These are phyloP conservation scores for Cercospora sojina DNA, from an alignment of 2,329 filamentous ascomycete species.

Conservation along the genomic window DNA sequence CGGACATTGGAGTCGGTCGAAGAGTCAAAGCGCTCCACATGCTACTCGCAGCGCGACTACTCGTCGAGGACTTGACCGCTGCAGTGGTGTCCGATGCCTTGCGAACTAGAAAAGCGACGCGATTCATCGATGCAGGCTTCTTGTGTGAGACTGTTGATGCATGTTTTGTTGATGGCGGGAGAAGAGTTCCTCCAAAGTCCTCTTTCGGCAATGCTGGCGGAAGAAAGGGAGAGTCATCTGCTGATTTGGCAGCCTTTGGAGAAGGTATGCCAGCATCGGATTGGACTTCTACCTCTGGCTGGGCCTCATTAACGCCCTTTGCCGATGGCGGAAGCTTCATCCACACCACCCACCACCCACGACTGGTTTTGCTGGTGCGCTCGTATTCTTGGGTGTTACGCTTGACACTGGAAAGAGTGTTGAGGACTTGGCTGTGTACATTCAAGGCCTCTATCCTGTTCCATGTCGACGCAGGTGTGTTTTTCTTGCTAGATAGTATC, in stretches of 20 bases:
- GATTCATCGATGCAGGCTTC: slow-evolving; percentile 27
- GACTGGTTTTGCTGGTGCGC: slow-evolving; percentile 60
- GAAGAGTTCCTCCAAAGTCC: slow-evolving; percentile 20
- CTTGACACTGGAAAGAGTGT: slow-evolving; percentile 55
- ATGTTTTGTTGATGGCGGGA: slow-evolving; percentile 13
- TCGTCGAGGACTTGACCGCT: slow-evolving; percentile 13
- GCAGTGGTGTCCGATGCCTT: slow-evolving; percentile 32
- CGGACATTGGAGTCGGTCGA: slow-evolving; percentile 22
- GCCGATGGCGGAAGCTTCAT: slow-evolving; percentile 50
- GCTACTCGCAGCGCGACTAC: slow-evolving; percentile 31
- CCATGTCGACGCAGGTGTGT: slow-evolving; percentile 41
- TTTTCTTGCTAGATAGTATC: slow-evolving; percentile 23
- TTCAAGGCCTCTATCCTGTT: slow-evolving; percentile 60
- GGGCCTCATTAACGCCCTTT: not conserved
- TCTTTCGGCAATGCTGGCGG: slow-evolving; percentile 7
- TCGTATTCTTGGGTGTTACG: slow-evolving; percentile 53
- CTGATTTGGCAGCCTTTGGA: not conserved
- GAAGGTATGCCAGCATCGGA: not conserved
- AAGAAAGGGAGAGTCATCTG: not conserved
- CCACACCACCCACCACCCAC: slow-evolving; percentile 70
- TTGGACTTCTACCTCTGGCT: not conserved
- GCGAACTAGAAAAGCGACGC: slow-evolving; percentile 47
- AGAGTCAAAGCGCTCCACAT: slow-evolving; percentile 34
- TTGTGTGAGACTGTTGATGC: slow-evolving; percentile 13
- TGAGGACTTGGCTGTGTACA: slow-evolving; percentile 60